A percentile compares a stretch with the other conserved stretches of the same genome.
Conservation (phyloP, 331 rosid species). For the Cydonia oblonga region DNA sequence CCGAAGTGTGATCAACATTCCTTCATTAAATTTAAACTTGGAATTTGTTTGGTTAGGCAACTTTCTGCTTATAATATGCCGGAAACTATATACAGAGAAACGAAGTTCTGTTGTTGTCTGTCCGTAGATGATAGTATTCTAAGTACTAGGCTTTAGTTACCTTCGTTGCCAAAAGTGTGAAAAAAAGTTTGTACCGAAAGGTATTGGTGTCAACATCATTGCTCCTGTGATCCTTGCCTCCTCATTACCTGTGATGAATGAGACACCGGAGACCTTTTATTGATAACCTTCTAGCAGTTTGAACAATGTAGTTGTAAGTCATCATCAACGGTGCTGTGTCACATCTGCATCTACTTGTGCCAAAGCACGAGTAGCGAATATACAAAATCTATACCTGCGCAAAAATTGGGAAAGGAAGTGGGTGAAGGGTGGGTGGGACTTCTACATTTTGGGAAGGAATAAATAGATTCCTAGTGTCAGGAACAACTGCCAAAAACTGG, state of each 20-base stretch:
- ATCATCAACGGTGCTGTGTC: constrained; percentile 6
- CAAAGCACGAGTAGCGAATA: background rate
- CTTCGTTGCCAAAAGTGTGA: background rate
- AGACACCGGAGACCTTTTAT: constrained; percentile 13
- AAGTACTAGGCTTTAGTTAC: background rate
- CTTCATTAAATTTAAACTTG: constrained; percentile 1
- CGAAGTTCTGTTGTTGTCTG: constrained; percentile 6
- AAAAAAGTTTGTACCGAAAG: background rate
- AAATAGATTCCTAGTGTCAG: background rate
- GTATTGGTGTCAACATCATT: constrained; percentile 15
- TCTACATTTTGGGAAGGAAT: background rate
- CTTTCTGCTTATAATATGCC: constrained; percentile 7
- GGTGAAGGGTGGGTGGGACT: background rate
- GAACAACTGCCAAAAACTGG: background rate
- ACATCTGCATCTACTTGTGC: background rate
- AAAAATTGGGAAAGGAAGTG: background rate
- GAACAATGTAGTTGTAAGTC: constrained; percentile 21
- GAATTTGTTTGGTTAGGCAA: constrained; percentile 11
- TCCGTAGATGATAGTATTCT: background rate
- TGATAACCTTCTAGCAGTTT: constrained; percentile 7
- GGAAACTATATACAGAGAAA: too few species aligned
- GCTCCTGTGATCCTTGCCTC: constrained; percentile 24
- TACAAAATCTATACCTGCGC: background rate
- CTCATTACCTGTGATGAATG: constrained; percentile 8
- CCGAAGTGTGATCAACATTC: background rate